Evolutionary conservation across 208 protist species (phyloP).

Genomic region (Histomonas meleagridis): DNA sequence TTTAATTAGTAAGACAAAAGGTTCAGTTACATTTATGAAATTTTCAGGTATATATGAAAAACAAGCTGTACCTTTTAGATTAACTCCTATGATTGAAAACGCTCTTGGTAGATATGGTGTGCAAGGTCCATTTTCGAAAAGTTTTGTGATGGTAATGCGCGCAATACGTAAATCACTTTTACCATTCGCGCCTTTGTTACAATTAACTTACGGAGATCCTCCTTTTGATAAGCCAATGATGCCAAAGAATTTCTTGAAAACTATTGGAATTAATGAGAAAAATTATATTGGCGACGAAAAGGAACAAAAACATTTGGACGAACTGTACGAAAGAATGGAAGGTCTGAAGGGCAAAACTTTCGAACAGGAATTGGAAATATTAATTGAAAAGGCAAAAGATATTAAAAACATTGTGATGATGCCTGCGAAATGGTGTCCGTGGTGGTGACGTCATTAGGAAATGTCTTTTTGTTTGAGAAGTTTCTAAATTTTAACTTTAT

Average conservation of each 20-base stretch:
- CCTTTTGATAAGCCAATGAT: neutral
- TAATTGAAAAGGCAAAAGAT: neutral
- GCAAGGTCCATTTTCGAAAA: neutral
- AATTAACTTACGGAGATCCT: neutral
- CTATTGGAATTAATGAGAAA: neutral
- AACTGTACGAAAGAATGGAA: neutral
- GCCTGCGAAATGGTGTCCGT: neutral
- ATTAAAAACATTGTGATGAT: constrained; percentile 1
- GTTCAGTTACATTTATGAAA: neutral
- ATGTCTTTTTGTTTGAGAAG: too few relatives aligned
- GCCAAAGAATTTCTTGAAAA: neutral
- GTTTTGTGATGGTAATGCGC: neutral
- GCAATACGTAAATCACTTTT: neutral
- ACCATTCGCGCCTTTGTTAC: neutral
- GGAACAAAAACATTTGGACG: neutral
- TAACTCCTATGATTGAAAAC: neutral
- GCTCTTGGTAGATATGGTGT: neutral
- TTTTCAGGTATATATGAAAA: neutral
- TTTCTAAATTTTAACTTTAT: too few relatives aligned
- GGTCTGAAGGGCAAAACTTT: neutral
- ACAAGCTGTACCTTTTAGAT: neutral
- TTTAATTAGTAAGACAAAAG: neutral
- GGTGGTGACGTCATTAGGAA: too few relatives aligned
- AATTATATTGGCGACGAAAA: too few relatives aligned
- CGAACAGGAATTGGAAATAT: neutral